Evolutionary conservation across 2,329 filamentous ascomycete genomes (phyloP).

Genomic region (Epichloe sibirici): DNA sequence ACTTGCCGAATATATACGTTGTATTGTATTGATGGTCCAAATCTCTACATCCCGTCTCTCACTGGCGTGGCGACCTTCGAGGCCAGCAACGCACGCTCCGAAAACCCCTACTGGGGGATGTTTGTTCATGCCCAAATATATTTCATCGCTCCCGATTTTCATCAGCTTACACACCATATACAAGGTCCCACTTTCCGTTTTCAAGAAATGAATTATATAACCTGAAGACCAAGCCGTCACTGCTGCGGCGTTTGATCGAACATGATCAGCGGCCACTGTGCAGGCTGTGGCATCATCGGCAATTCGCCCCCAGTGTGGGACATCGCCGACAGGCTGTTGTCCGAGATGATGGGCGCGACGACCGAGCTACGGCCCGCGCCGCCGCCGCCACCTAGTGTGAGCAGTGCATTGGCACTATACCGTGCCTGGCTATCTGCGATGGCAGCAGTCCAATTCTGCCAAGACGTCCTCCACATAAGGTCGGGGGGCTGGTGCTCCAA

Average conservation of each 20-base stretch:
- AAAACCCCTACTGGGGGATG: too few species aligned
- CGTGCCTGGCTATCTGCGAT: slow-evolving; percentile 37
- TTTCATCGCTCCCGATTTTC: neutral
- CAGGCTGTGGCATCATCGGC: slow-evolving; percentile 15
- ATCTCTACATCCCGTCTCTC: too few species aligned
- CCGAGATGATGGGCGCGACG: slow-evolving; percentile 2
- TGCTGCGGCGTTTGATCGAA: slow-evolving; percentile 15
- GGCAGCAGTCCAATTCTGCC: slow-evolving; percentile 43
- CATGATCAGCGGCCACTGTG: slow-evolving; percentile 20
- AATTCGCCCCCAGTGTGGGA: slow-evolving; percentile 10
- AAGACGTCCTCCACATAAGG: slow-evolving; percentile 32
- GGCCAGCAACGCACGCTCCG: too few species aligned
- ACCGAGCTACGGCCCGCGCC: neutral
- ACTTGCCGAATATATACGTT: too few species aligned
- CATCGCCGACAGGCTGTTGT: slow-evolving; percentile 2
- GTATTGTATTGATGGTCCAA: too few species aligned
- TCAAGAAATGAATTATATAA: neutral
- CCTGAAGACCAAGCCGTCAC: neutral
- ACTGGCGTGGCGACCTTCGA: too few species aligned
- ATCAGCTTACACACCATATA: neutral
- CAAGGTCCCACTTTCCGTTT: neutral
- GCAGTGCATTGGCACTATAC: slow-evolving; percentile 35
- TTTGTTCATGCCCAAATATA: neutral
- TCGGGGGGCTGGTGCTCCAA: slow-evolving; percentile 16
- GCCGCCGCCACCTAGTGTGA: slow-evolving; percentile 29